Base-by-base conservation (phyloP, 2,329 filamentous ascomycete species). In the Chrysosporium keratinophilum region DNA sequence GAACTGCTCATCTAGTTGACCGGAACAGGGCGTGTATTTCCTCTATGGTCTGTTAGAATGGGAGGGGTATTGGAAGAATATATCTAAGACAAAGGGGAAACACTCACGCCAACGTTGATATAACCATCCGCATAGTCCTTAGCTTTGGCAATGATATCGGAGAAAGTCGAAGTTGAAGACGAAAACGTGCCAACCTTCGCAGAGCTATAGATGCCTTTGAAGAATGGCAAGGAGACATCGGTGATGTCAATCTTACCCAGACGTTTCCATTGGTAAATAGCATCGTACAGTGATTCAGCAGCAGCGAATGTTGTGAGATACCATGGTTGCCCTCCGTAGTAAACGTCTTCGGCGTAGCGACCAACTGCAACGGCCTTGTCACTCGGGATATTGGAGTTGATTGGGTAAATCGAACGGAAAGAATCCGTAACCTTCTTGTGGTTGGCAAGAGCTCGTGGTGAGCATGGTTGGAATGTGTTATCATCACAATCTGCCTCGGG, bases 281-380 rank as follows among this genome's bases (percentile, higher is more conserved):
- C 83, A 63, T 86, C 83, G 65, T 89, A 91, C 2, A 93, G 78
- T 65, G 87, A 81, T 66, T 93, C 87, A 12, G 86, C 87, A 0
- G 84, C 84, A 0, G 84, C 85, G 35, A 88, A 76, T 1, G 85
- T 90, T 59, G 78, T 78, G 7, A 90, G 75, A 62, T 88, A 87
- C 87, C 87, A 91, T 1, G 87, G 86, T 66, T 91, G 88, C 5
- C 86, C 86, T 56, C 80, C 80, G 68, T 82, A 85, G 68, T 90
- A 91, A 12, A 75, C 71, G 61, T 93, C 87, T 66, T 87, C 84
- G 0, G 81, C 69, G 64, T 88, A 88, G 56, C 85, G 74, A 43
- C 85, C 84, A 5, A 85, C 72, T 5, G 80, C 77, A 9, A 81
- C 75, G 6, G 84, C 84, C 14, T 69, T 68, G 17, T 83, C 82